A percentile compares a stretch with the other conserved stretches of the same genome.
phyloP scores from a whole-genome alignment of 2,329 filamentous ascomycete species.

The Neophaeococcomyces mojaviensis region DNA sequence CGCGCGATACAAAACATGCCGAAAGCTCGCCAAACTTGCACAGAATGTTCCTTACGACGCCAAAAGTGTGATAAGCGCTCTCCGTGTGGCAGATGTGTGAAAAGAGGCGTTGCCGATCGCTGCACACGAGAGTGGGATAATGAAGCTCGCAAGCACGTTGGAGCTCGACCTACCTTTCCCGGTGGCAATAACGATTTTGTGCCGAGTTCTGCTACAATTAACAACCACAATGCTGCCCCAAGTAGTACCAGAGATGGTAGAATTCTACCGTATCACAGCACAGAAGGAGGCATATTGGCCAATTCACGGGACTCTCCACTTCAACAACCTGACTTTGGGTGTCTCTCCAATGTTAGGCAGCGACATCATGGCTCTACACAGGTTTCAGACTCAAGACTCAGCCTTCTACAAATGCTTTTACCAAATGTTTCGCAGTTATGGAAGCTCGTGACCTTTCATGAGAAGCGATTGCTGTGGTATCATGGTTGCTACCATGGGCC shows the following conservation, averaged over 20 bases:
- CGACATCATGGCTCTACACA: neutral
- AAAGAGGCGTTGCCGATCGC: neutral
- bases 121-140: conserved; percentile 1
- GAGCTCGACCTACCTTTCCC: too few species aligned
- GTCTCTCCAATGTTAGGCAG: too few species aligned
- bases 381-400: neutral
- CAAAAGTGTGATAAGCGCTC: neutral
- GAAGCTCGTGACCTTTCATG: neutral
- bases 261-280: too few species aligned
- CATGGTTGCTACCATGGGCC: conserved; percentile 5
- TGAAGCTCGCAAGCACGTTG: too few species aligned
- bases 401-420: conserved; percentile 1
- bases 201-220: too few species aligned
- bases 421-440: neutral
- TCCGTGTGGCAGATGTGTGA: conserved; percentile 5
- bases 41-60: conserved; percentile 1
- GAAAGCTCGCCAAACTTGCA: conserved; percentile 1
- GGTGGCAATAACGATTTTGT: too few species aligned
- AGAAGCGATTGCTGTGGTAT: conserved; percentile 7
- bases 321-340: too few species aligned
- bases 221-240: too few species aligned
- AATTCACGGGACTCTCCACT: too few species aligned
- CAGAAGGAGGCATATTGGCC: too few species aligned
- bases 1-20: too few species aligned
- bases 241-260: too few species aligned